Base-by-base conservation (phyloP, 352 stramenopile species). In the Globisporangium spiculum region DNA sequence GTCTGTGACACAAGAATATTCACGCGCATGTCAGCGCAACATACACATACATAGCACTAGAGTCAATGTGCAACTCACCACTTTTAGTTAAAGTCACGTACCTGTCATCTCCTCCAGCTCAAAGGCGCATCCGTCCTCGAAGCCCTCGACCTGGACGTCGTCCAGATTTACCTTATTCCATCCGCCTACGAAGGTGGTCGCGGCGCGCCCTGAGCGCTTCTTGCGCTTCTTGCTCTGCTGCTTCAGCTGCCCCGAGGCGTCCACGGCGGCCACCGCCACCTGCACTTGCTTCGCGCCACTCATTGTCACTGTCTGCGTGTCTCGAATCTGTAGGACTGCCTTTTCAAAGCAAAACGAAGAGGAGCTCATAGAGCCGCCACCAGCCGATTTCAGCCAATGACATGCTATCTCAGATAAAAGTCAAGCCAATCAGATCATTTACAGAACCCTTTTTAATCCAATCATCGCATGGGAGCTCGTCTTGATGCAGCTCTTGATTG, bases 31-130 rank as follows among this genome's bases (percentile, higher is more conserved):
- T 30, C 3, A 57, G 54, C 26, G 58, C 20, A 46, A 50, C 34
- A 59, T 0, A 18, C 48, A 60, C 9, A 27, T 4, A 16, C 27
- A 57, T 6, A n/a, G 5, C 41, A 50, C 4, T n/a, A n/a, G 10
- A 2, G 41, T 2, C 41, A 48, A 18, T 6, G 34, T 10, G 5
- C 32, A 52, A 52, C 10, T 20, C 22, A 52, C 38, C 16, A 41
- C 10, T 4, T 10, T 10, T 26, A 20, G 4, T 4, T 14, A 36
- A 36, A 16, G 24, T 41, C 30, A 52, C 69, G 63, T 64, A 89
- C 80, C 81, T 26, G 84, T 93, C 34, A 96, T 84, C 70, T 95
- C 89, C 66, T 96, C 89, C 53, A 96, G 59, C 53, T 94, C 87
- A 44, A 92, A 94, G 34, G 83, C 84, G 53, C 80, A 92, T 59